Percentiles rank a stretch among this genome's conserved stretches.
Conservation (phyloP, 805 yeast genomes). For the Zygoascus bituminiphila region DNA sequence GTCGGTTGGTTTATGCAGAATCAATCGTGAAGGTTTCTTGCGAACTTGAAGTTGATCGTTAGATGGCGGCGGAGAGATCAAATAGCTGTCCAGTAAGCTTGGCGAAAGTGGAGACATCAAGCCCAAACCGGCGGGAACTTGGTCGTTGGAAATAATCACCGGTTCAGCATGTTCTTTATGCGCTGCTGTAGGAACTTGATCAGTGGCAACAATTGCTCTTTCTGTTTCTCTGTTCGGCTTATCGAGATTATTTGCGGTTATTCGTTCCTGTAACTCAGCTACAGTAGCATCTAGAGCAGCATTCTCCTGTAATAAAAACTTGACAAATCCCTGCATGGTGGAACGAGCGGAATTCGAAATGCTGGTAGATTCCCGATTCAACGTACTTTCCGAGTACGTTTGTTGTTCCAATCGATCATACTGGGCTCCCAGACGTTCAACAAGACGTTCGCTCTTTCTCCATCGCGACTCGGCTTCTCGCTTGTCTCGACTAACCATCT, state of each 20-base stretch:
- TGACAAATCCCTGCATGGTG: constrained; percentile 3
- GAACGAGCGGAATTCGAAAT: not conserved
- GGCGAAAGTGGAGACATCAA: not conserved
- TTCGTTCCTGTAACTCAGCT: constrained; percentile 1
- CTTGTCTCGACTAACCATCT: constrained; percentile 8
- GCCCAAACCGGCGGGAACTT: not conserved
- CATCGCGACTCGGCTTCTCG: constrained; percentile 12
- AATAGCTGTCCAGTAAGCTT: not conserved
- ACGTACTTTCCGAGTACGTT: not conserved
- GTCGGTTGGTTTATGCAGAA: not conserved
- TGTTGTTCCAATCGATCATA: constrained; percentile 12
- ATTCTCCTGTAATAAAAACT: constrained; percentile 5
- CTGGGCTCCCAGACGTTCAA: constrained; percentile 13
- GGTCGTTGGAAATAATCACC: too few relatives aligned
- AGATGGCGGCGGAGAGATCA: not conserved
- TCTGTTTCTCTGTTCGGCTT: not conserved
- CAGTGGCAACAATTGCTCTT: not conserved
- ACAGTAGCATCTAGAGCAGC: constrained; percentile 1
- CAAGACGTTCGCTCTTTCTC: constrained; percentile 12
- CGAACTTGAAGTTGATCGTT: not conserved
- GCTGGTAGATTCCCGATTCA: not conserved
- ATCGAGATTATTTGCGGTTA: not conserved
- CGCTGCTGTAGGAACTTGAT: too few relatives aligned
- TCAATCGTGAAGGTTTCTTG: not conserved
- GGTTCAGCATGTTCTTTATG: too few relatives aligned